Percentiles rank a stretch among this genome's conserved stretches.
Evolutionary conservation across 345 rosid species (phyloP).

Genomic region (Aquilaria malaccensis): DNA sequence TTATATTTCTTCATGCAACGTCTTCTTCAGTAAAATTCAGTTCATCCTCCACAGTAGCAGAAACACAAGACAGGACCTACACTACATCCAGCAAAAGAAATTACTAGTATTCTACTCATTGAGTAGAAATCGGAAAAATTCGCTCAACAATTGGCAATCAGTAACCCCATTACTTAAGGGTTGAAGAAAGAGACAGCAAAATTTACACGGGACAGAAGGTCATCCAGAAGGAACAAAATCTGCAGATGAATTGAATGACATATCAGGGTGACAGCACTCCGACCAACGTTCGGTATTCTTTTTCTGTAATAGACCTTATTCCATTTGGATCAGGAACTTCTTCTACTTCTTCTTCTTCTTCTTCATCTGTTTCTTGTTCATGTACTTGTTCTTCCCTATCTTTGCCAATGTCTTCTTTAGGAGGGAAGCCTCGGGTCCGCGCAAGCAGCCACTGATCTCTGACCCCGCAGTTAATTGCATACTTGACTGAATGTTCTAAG

Average conservation of each 20-base stretch:
- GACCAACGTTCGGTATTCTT: constrained; percentile 48
- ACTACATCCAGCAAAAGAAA: too few species aligned
- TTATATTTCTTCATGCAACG: too few species aligned
- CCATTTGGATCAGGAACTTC: constrained; percentile 48
- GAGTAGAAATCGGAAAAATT: too few species aligned
- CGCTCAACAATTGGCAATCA: too few species aligned
- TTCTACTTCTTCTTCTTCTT: constrained; percentile 39
- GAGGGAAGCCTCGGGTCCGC: constrained; percentile 62
- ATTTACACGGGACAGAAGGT: background rate
- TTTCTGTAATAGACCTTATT: constrained; percentile 54
- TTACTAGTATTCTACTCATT: too few species aligned
- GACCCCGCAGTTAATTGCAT: constrained; percentile 81
- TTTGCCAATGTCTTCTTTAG: constrained; percentile 51
- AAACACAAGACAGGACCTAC: too few species aligned
- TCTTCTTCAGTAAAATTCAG: too few species aligned
- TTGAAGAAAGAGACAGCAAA: constrained; percentile 3
- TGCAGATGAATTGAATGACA: background rate
- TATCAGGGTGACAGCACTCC: constrained; percentile 8
- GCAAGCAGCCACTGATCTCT: constrained; percentile 74
- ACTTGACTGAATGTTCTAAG: constrained; percentile 49
- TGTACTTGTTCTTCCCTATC: constrained; percentile 41
- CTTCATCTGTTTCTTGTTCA: constrained; percentile 33
- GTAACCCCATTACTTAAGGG: too few species aligned
- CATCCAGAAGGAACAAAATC: too few species aligned
- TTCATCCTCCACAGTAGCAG: too few species aligned